phyloP scores from a whole-genome alignment of 2,329 filamentous ascomycete genomes.

The Penicillium digitatum region DNA sequence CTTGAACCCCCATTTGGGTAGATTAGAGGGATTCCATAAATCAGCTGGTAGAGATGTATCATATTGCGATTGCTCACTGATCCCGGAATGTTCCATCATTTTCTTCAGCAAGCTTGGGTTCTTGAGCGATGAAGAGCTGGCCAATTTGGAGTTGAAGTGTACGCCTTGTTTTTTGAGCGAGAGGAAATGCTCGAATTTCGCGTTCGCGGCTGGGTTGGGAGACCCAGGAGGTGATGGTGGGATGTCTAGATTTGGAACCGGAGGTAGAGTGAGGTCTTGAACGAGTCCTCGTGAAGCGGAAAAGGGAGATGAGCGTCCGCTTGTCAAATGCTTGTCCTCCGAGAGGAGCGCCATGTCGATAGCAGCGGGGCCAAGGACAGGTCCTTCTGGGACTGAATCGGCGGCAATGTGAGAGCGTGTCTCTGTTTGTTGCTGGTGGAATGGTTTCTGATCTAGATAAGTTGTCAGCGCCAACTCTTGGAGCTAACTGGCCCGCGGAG shows the following conservation, averaged over 20 bases:
- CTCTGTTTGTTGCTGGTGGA: neutral
- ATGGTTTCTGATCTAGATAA: conserved; percentile 2
- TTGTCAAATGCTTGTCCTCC: conserved; percentile 8
- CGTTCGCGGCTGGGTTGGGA: conserved; percentile 44
- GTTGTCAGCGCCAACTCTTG: neutral
- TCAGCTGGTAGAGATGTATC: conserved; percentile 45
- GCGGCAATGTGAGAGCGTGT: neutral
- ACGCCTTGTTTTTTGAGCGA: conserved; percentile 58
- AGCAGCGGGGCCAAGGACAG: conserved; percentile 38
- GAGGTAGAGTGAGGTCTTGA: conserved; percentile 54
- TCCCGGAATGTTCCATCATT: conserved; percentile 56
- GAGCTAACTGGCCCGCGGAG: neutral
- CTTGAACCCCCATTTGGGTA: conserved; percentile 46
- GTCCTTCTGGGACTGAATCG: conserved; percentile 22
- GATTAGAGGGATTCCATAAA: conserved; percentile 38
- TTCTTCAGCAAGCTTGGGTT: conserved; percentile 57
- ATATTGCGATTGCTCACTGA: conserved; percentile 53
- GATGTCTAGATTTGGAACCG: conserved; percentile 44
- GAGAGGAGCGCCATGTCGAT: conserved; percentile 19
- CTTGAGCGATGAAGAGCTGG: conserved; percentile 53
- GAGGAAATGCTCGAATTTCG: conserved; percentile 59
- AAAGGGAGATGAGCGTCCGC: conserved; percentile 46
- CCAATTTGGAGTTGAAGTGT: conserved; percentile 62
- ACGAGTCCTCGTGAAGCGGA: conserved; percentile 48
- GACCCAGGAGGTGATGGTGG: conserved; percentile 47